Evolutionary conservation across 331 rosid genomes (phyloP).

Genomic region (Cydonia oblonga): DNA sequence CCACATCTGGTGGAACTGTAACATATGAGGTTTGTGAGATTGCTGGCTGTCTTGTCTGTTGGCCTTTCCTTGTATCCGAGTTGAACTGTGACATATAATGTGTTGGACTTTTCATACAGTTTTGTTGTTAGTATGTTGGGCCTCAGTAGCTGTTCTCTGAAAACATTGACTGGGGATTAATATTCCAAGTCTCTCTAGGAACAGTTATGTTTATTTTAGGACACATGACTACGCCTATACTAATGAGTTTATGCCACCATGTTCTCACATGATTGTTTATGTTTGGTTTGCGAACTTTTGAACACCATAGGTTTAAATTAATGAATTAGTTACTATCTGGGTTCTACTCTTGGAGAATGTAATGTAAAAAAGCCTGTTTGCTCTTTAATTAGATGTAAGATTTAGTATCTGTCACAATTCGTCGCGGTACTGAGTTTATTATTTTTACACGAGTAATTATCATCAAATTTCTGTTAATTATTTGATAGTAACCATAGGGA

Average conservation of each 20-base stretch:
- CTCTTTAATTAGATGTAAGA: not conserved
- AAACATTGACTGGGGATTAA: not conserved
- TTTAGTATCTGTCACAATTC: no score
- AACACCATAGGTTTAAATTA: not conserved
- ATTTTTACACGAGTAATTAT: not conserved
- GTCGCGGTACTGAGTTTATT: not conserved
- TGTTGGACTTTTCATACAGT: not conserved
- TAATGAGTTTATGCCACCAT: not conserved
- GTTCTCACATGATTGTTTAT: not conserved
- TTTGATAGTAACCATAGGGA: not conserved
- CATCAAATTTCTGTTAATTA: not conserved
- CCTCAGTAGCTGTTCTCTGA: not conserved
- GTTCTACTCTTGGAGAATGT: no score
- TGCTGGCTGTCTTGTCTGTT: not conserved
- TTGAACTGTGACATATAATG: not conserved
- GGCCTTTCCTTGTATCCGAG: not conserved
- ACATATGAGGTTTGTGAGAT: conserved; percentile 57
- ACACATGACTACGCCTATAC: not conserved
- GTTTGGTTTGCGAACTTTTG: not conserved
- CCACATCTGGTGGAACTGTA: conserved; percentile 61
- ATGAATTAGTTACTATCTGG: no score
- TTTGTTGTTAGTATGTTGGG: not conserved
- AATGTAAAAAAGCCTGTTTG: not conserved
- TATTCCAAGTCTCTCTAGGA: not conserved
- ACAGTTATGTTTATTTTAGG: not conserved